Percentiles rank a stretch among this genome's conserved stretches.
Conservation (phyloP, 495 filamentous ascomycete genomes). For the Penicillium arizonense region DNA sequence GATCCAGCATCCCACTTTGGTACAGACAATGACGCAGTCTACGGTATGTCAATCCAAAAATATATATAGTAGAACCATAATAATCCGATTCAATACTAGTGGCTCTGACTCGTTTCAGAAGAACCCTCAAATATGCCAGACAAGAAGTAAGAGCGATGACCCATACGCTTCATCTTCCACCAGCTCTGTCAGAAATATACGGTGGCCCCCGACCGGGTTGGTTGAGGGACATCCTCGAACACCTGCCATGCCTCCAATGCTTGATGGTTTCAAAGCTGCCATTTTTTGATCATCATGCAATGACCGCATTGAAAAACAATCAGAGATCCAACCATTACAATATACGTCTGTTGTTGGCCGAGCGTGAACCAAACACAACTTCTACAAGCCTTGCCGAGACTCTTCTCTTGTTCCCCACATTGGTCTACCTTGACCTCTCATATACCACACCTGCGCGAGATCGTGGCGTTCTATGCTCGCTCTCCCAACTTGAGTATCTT, state of each 20-base stretch:
- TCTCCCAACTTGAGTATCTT: conserved; percentile 45
- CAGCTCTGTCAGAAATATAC: conserved; percentile 64
- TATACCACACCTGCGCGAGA: conserved; percentile 57
- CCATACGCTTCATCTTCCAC: conserved; percentile 66
- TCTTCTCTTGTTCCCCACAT: conserved; percentile 49
- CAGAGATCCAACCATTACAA: conserved; percentile 28
- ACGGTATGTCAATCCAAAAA: conserved; percentile 36
- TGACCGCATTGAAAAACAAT: conserved; percentile 44
- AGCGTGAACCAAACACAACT: conserved; percentile 57
- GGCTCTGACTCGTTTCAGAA: conserved; percentile 61
- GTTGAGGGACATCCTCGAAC: conserved; percentile 61
- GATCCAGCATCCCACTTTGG: conserved; percentile 64
- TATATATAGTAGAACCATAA: background rate
- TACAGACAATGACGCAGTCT: conserved; percentile 61
- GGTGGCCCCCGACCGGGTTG: conserved; percentile 59
- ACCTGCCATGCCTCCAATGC: conserved; percentile 58
- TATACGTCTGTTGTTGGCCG: conserved; percentile 56
- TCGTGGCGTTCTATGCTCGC: conserved; percentile 42
- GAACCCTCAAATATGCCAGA: conserved; percentile 55
- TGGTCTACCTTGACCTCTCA: conserved; percentile 62
- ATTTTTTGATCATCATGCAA: conserved; percentile 64
- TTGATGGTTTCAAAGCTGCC: conserved; percentile 60
- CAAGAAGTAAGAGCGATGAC: conserved; percentile 54
- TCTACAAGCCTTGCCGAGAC: conserved; percentile 51
- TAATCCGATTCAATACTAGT: conserved; percentile 34